Conservation (phyloP, 2,329 filamentous ascomycete genomes). For the Cladosporium sp. region DNA sequence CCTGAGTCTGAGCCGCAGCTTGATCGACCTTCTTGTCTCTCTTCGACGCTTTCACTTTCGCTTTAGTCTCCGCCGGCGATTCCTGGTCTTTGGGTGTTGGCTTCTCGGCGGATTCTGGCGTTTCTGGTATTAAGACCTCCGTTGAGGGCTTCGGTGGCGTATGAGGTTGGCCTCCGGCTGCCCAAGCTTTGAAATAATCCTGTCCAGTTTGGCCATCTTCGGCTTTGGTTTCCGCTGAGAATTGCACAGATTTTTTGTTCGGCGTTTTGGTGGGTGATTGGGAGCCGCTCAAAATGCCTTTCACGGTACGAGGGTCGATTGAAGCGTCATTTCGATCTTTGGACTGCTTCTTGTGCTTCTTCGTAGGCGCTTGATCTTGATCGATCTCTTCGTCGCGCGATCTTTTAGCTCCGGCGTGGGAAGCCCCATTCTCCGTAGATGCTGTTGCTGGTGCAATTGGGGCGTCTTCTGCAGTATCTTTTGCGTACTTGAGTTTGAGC, state of each 20-base stretch:
- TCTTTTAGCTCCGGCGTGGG: constrained; percentile 8
- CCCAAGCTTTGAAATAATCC: constrained; percentile 50
- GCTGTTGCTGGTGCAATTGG: neutral
- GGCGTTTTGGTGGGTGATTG: constrained; percentile 14
- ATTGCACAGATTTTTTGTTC: constrained; percentile 55
- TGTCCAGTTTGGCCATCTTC: constrained; percentile 49
- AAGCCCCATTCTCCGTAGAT: constrained; percentile 4
- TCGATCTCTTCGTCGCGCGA: constrained; percentile 8
- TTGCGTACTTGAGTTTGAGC: constrained; percentile 54
- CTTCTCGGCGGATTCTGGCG: constrained; percentile 7
- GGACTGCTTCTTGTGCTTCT: constrained; percentile 5
- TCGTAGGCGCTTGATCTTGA: neutral
- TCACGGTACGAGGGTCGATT: neutral
- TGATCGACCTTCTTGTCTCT: constrained; percentile 18
- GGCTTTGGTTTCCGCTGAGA: constrained; percentile 58
- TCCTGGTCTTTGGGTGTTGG: neutral
- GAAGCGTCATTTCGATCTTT: neutral
- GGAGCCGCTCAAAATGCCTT: constrained; percentile 6
- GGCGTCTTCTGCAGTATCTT: constrained; percentile 25
- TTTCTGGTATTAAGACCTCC: constrained; percentile 3
- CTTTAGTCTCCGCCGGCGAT: constrained; percentile 23
- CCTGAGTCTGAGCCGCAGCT: constrained; percentile 35
- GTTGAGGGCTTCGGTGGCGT: constrained; percentile 9
- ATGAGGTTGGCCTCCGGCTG: constrained; percentile 4
- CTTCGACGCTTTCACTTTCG: constrained; percentile 21